A percentile compares a stretch with the other conserved stretches of the same genome.
Evolutionary conservation across 2,329 filamentous ascomycete species (phyloP).

Genomic region (Apiospora marii): DNA sequence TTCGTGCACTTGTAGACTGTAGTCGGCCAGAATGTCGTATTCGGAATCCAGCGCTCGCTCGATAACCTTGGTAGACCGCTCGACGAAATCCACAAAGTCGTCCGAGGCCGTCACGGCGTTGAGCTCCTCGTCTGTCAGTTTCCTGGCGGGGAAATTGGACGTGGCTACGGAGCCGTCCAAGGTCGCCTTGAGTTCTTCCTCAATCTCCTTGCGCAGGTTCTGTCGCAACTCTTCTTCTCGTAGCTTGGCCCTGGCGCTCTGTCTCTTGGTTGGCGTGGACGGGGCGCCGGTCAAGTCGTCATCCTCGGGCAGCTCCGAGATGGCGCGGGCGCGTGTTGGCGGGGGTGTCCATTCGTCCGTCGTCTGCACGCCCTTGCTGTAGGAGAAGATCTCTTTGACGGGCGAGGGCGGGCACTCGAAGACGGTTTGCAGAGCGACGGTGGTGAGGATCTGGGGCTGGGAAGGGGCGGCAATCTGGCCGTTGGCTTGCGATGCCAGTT

Average conservation of each 20-base stretch:
- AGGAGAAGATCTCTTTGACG: conserved; percentile 87
- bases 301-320: conserved; percentile 66
- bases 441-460: conserved; percentile 74
- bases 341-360: conserved; percentile 74
- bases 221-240: conserved; percentile 89
- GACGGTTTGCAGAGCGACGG: conserved; percentile 76
- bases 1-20: conserved; percentile 80
- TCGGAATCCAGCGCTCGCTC: conserved; percentile 94
- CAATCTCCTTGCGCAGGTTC: conserved; percentile 86
- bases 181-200: conserved; percentile 84
- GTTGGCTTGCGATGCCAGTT: conserved; percentile 59
- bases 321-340: conserved; percentile 59
- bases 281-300: conserved; percentile 64
- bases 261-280: conserved; percentile 72
- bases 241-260: conserved; percentile 81
- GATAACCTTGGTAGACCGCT: conserved; percentile 95
- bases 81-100: conserved; percentile 94
- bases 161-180: conserved; percentile 59
- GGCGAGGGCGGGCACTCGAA: conserved; percentile 82
- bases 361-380: conserved; percentile 97
- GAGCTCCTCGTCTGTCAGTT: conserved; percentile 84
- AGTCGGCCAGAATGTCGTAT: conserved; percentile 95
- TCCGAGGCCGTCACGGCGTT: conserved; percentile 89
- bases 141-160: conserved; percentile 77
- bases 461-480: conserved; percentile 46